Conservation (phyloP, 345 rosid genomes). For the Pseudoturritis turrita region DNA sequence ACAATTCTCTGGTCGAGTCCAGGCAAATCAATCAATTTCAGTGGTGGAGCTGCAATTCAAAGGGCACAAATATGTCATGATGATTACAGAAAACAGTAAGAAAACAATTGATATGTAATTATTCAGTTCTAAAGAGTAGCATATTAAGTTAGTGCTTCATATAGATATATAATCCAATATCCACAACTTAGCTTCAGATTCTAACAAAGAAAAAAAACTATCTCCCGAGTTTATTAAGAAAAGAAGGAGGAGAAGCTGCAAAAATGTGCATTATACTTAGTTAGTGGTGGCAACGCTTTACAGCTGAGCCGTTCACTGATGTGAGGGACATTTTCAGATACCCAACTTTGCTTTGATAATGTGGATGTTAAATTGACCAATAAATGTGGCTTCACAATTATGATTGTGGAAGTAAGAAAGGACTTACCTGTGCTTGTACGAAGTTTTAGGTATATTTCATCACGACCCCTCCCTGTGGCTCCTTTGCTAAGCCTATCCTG, state of each 20-base stretch:
- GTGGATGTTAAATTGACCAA: not conserved
- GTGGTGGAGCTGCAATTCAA: conserved; percentile 71
- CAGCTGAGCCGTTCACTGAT: conserved; percentile 3
- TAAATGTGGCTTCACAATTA: not conserved
- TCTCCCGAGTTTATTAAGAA: too few relatives aligned
- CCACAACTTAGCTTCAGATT: not conserved
- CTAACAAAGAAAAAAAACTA: too few relatives aligned
- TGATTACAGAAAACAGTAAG: not conserved
- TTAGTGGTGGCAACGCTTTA: not conserved
- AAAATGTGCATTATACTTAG: not conserved
- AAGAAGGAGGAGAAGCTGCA: not conserved
- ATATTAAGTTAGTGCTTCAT: not conserved
- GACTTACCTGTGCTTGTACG: conserved; percentile 87
- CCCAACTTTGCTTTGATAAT: not conserved
- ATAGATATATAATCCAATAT: not conserved
- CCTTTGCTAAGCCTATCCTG: conserved; percentile 94
- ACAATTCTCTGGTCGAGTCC: conserved; percentile 89
- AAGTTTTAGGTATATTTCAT: conserved; percentile 84
- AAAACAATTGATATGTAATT: not conserved
- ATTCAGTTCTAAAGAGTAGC: not conserved
- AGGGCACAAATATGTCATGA: conserved; percentile 12
- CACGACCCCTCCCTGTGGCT: conserved; percentile 66
- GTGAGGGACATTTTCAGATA: not conserved
- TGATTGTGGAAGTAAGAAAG: not conserved
- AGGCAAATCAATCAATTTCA: conserved; percentile 89